Base-by-base conservation (phyloP, 805 yeast species). In the Metschnikowia borealis region DNA sequence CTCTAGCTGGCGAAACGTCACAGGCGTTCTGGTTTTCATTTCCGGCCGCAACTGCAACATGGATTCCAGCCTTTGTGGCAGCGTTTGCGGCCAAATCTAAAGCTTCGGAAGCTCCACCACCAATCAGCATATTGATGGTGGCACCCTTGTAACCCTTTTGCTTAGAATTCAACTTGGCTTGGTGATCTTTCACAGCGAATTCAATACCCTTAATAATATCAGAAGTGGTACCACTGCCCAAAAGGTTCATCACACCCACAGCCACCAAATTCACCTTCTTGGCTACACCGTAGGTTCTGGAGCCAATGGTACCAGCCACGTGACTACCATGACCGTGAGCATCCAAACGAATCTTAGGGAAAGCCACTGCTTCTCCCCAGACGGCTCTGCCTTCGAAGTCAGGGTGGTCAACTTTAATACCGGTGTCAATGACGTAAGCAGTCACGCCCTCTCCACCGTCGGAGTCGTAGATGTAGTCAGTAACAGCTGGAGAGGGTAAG, bases 261-360 rank as follows among this genome's bases (percentile, higher is more conserved):
- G 95, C 95, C 60, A 86, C 89, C 49, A 89, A 68, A 18, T 83
- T 75, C 8, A 91, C 94, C 47, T 80, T 75, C 70, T 89, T 89
- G 50, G 96, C 91, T 49, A 89, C 88, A 72, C 96, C 96, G 57
- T 84, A 88, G 47, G 81, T 73, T 53, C 75, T 75, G 20, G 94
- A 86, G 46, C 85, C 96, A 61, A 91, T 88, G 34, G 95, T 89
- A 70, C 96, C 97, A n/a, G 97, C 96, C 73, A 95, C 89, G 64
- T 90, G 97, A 42, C 96, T 89, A 63, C 97, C 97, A 70, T 90
- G 97, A 46, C 97, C 97, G 62, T 88, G 87, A 47, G 89, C 94
- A 66, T 91, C 96, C 40, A 75, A 62, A 58, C 84, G 89, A 48
- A 61, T 84, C 85, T 47, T 68, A 60, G 58, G 95, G 96, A 57